phyloP scores from a whole-genome alignment of 2,329 filamentous ascomycete genomes.

The Fusarium buxicola region DNA sequence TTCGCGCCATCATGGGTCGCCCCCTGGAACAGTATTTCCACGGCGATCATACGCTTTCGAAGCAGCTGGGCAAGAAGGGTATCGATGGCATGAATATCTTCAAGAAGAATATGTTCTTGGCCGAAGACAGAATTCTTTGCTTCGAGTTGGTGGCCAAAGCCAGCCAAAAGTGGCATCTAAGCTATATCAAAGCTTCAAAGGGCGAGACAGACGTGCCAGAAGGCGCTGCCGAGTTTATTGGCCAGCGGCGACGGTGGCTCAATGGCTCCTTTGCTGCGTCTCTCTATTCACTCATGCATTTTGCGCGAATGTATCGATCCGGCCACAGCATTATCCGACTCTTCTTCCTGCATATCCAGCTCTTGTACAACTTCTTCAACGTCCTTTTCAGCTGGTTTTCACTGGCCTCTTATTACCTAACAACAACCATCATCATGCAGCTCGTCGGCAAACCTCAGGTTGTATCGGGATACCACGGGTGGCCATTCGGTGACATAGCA shows the following conservation, averaged over 20 bases:
- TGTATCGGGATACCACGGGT: slow-evolving; percentile 34
- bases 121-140: slow-evolving; percentile 43
- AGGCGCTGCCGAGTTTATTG: slow-evolving; percentile 40
- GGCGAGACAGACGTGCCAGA: slow-evolving; percentile 43
- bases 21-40: slow-evolving; percentile 44
- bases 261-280: slow-evolving; percentile 44
- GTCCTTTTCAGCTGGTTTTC: slow-evolving; percentile 42
- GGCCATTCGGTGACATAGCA: slow-evolving; percentile 40
- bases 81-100: slow-evolving; percentile 45
- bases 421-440: slow-evolving; percentile 42
- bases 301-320: slow-evolving; percentile 39
- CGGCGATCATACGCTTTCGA: slow-evolving; percentile 42
- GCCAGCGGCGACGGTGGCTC: slow-evolving; percentile 42
- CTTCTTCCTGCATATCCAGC: slow-evolving; percentile 42
- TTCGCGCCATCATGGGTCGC: slow-evolving; percentile 42
- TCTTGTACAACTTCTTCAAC: slow-evolving; percentile 42
- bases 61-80: slow-evolving; percentile 42
- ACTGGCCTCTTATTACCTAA: slow-evolving; percentile 38
- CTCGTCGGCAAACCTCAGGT: slow-evolving; percentile 40
- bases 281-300: slow-evolving; percentile 43
- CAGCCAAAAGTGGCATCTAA: slow-evolving; percentile 44
- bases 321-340: slow-evolving; percentile 40
- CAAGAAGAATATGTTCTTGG: slow-evolving; percentile 46
- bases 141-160: slow-evolving; percentile 43
- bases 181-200: slow-evolving; percentile 43